Evolutionary conservation across 768 basidiomycete genomes (phyloP), one percentile per base, ranked within the genome.

Genomic region (Strobilomyces dryophilus): DNA sequence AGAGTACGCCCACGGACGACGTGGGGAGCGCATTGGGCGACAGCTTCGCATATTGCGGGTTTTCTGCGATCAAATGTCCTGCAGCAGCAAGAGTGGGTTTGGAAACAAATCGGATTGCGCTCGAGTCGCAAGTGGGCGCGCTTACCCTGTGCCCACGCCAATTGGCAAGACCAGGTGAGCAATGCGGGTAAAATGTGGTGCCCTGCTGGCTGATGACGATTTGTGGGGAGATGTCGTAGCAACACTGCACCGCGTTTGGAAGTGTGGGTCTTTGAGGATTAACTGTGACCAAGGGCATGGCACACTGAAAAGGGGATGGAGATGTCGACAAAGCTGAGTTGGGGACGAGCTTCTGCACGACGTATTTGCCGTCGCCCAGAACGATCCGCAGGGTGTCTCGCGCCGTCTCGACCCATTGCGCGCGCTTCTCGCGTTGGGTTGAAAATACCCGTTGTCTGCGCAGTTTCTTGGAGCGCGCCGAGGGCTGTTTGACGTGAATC

Each of bases 111-210:
- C 60, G 62, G 47, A 76, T 55, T 9, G 36, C 51, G 31, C 63
- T 68, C 44, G 61, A 47, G 20, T 37, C 43, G 14, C 29, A 14
- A 34, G 37, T 14, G 51, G 53, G 18, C 17, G 47, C 14, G 3
- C 10, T 40, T 40, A 49, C 54, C 55, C 58, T 56, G 20, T 24
- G 42, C 45, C 57, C 61, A 58, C 62, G 63, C 74, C 74, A 75
- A 36, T 57, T 58, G 43, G 74, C 74, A 39, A 75, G 66, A 34
- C 53, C 47, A 21, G 62, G 61, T 29, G 71, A 72, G 45, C 59
- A 72, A 55, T 76, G 74, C 12, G 73, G 71, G 47, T 72, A 76
- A 60, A 74, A 74, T 29, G 65, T 64, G 53, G 75, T 74, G 36
- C 66, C 66, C 52, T 75, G 72, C 14, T 61, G 61, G 45, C 71